These are phyloP conservation scores for Laburnicola sp. DNA, from an alignment of 2,329 filamentous ascomycete genomes.

Conservation along the genomic window DNA sequence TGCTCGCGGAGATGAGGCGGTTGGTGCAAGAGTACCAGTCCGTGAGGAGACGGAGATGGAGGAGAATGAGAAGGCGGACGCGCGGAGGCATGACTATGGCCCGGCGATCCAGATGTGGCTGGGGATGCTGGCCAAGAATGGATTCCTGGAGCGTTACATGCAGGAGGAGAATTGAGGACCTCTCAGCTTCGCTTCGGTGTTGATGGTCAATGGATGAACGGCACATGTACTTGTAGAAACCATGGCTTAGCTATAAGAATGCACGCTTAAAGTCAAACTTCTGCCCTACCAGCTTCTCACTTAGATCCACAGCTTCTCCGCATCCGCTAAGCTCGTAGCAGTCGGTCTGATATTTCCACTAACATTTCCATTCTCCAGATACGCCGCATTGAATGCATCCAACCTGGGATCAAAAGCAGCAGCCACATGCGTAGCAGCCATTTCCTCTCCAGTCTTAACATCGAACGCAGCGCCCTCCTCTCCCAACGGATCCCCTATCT, in stretches of 20 bases:
- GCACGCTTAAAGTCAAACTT: slow-evolving; percentile 24
- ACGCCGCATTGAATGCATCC: slow-evolving; percentile 29
- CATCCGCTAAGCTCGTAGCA: slow-evolving; percentile 26
- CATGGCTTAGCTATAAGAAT: no score
- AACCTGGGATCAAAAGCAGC: slow-evolving; percentile 37
- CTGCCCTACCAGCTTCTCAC: slow-evolving; percentile 37
- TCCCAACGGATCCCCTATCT: slow-evolving; percentile 24
- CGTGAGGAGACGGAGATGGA: slow-evolving; percentile 54
- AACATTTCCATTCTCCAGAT: slow-evolving; percentile 31
- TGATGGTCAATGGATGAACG: no score
- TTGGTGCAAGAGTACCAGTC: slow-evolving; percentile 48
- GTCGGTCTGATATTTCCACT: slow-evolving; percentile 21
- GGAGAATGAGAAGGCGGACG: slow-evolving; percentile 58
- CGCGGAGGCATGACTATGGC: slow-evolving; percentile 68
- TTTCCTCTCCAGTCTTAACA: slow-evolving; percentile 32
- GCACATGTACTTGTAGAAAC: no score
- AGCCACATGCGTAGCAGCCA: slow-evolving; percentile 35
- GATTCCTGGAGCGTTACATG: slow-evolving; percentile 52
- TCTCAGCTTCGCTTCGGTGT: no score
- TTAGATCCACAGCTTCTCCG: slow-evolving; percentile 38
- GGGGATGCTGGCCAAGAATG: slow-evolving; percentile 68
- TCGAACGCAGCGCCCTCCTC: slow-evolving; percentile 16
- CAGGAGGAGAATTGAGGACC: slow-evolving; percentile 1
- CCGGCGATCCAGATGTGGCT: slow-evolving; percentile 71
- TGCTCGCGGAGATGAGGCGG: slow-evolving; percentile 30